Evolutionary conservation across 768 basidiomycete species (phyloP).

Genomic region (Rhizopogon salebrosus): DNA sequence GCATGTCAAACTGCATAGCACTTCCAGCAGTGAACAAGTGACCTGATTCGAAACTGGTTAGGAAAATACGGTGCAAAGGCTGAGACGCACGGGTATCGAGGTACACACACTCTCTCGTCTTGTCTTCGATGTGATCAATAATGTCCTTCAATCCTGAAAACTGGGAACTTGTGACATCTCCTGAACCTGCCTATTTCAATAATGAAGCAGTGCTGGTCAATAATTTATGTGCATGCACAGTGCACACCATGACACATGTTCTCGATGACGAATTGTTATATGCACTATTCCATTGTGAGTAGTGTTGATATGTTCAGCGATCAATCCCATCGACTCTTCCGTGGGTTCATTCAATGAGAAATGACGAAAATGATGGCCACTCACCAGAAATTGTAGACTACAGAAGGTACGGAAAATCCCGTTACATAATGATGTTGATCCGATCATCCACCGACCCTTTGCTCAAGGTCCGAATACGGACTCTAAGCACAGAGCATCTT

Average conservation of each 20-base stretch:
- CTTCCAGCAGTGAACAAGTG: constrained; percentile 75
- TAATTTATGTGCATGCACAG: constrained; percentile 26
- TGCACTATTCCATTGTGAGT: constrained; percentile 58
- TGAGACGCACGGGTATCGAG: constrained; percentile 69
- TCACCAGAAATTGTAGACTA: constrained; percentile 88
- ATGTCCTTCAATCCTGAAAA: constrained; percentile 67
- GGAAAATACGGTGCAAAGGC: background rate
- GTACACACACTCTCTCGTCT: constrained; percentile 74
- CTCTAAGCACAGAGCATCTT: background rate
- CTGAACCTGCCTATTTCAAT: constrained; percentile 60
- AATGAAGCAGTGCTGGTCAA: background rate
- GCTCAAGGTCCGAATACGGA: background rate
- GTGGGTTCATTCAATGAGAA: constrained; percentile 20
- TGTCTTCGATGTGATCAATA: constrained; percentile 66
- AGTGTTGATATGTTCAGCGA: constrained; percentile 70
- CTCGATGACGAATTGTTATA: constrained; percentile 68
- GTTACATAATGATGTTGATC: no score
- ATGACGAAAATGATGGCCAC: constrained; percentile 22
- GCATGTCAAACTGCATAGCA: background rate
- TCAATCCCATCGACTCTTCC: constrained; percentile 53
- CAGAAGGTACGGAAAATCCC: no score
- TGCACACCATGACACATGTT: no score
- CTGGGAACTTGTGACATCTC: constrained; percentile 70
- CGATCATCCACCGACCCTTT: no score
- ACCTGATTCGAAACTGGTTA: constrained; percentile 36